phyloP scores from a whole-genome alignment of 148 eudicot species.

The Rhododendron mucronatum region DNA sequence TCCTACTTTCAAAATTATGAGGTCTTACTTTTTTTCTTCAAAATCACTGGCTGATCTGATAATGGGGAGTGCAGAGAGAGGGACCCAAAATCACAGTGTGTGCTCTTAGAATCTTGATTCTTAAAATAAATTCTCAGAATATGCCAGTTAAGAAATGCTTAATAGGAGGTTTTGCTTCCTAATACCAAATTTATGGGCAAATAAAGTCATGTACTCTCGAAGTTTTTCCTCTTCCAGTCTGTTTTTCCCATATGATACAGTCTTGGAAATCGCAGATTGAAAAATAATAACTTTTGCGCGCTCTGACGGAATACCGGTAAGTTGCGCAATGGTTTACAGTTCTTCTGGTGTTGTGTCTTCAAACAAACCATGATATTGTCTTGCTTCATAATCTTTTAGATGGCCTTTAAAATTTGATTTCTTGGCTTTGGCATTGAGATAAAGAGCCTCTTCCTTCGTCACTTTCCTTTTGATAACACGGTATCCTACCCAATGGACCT shows the following conservation, averaged over 20 bases:
- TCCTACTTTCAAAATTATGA: neutral
- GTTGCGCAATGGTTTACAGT: constrained; percentile 9
- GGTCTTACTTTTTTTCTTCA: neutral
- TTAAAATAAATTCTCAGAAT: neutral
- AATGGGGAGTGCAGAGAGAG: neutral
- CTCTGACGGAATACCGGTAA: constrained; percentile 92
- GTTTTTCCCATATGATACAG: neutral
- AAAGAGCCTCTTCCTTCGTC: neutral
- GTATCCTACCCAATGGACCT: neutral
- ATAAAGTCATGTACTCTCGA: neutral
- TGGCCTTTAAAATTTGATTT: neutral
- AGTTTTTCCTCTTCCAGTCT: neutral
- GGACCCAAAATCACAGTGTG: neutral
- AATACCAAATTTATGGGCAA: neutral
- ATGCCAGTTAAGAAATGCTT: neutral
- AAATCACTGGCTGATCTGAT: neutral
- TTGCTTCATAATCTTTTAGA: neutral
- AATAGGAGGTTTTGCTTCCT: neutral
- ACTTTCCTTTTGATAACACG: neutral
- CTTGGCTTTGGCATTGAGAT: neutral
- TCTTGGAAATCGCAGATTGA: neutral
- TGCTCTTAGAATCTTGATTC: neutral
- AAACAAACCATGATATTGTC: neutral
- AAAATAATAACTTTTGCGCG: constrained; percentile 34
- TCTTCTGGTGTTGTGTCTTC: neutral